Percentiles rank a stretch among this genome's conserved stretches.
Conservation (phyloP, 495 filamentous ascomycete genomes). For the Penicillium odoratum region DNA sequence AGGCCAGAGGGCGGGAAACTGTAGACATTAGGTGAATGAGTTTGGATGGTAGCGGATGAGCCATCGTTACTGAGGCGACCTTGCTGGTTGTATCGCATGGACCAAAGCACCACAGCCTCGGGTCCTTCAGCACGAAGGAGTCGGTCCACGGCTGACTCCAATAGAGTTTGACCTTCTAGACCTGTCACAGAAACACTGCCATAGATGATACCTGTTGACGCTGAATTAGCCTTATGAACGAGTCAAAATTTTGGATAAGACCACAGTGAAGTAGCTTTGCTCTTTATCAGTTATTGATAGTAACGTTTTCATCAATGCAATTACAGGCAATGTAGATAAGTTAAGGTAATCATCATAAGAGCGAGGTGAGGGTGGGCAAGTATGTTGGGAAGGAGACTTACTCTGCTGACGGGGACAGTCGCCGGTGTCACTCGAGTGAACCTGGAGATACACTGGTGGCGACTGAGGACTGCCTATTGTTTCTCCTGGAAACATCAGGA, state of each 20-base stretch:
- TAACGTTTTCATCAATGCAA: conserved; percentile 68
- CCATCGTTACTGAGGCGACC: conserved; percentile 25
- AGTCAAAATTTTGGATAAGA: conserved; percentile 11
- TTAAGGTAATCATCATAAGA: conserved; percentile 78
- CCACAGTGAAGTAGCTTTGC: conserved; percentile 18
- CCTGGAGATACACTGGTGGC: conserved; percentile 68
- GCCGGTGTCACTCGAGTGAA: conserved; percentile 82
- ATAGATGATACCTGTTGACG: conserved; percentile 67
- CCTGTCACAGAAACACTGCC: conserved; percentile 47
- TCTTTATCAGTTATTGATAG: conserved; percentile 75
- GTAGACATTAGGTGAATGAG: conserved; percentile 29
- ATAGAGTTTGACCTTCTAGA: conserved; percentile 34
- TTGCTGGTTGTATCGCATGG: conserved; percentile 60
- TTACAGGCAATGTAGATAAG: conserved; percentile 99
- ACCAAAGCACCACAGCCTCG: conserved; percentile 54
- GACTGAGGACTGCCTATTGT: conserved; percentile 38
- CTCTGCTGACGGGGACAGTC: conserved; percentile 86
- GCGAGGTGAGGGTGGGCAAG: conserved; percentile 19
- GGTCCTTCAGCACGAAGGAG: conserved; percentile 47
- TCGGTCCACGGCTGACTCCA: conserved; percentile 55
- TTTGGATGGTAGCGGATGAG: conserved; percentile 9
- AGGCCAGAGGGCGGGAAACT: conserved; percentile 55
- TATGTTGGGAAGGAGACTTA: conserved; percentile 54
- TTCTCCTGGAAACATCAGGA: conserved; percentile 67
- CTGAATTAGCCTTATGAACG: conserved; percentile 45